These are phyloP conservation scores for Paxillus involutus DNA, from an alignment of 768 basidiomycete species.

Conservation along the genomic window DNA sequence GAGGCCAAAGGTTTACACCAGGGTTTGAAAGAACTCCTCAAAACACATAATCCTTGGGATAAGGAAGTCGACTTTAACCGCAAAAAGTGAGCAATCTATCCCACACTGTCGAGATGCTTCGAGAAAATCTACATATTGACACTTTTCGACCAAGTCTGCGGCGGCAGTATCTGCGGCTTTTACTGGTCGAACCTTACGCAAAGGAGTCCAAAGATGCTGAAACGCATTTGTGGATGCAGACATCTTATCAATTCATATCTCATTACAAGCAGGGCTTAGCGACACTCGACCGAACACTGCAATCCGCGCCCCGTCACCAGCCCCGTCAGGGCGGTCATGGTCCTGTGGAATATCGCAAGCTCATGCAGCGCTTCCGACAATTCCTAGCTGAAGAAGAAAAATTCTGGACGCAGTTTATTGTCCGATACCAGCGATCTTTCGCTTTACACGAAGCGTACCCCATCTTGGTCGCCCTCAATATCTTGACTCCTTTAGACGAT, in stretches of 20 bases:
- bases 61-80: conserved; percentile 85
- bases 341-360: conserved; percentile 81
- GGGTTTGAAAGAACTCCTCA: conserved; percentile 72
- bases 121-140: conserved; percentile 6
- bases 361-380: conserved; percentile 84
- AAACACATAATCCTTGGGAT: conserved; percentile 75
- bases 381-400: conserved; percentile 89
- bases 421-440: conserved; percentile 73
- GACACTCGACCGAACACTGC: conserved; percentile 58
- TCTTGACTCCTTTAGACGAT: conserved; percentile 44
- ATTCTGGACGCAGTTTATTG: conserved; percentile 83
- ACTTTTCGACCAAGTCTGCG: conserved; percentile 51
- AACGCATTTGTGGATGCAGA: conserved; percentile 90
- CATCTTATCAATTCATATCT: conserved; percentile 82
- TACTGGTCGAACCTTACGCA: conserved; percentile 67
- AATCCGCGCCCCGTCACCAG: conserved; percentile 39
- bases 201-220: conserved; percentile 79
- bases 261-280: conserved; percentile 78
- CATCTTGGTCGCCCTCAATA: conserved; percentile 56
- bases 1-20: conserved; percentile 79
- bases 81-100: conserved; percentile 63
- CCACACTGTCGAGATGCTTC: conserved; percentile 1
- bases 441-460: conserved; percentile 63
- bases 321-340: conserved; percentile 46
- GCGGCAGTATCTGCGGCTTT: conserved; percentile 64